Evolutionary conservation across 176 grass and related monocot genomes (phyloP).

Genomic region (bread wheat (Triticum aestivum)): IWGSC_CS_RefSeq_v2.1 NC_057801.1:844620812-844621311

Average conservation of each 20-base stretch:
- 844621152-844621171: neutral
- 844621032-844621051: neutral
- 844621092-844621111: neutral
- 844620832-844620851: too few relatives aligned
- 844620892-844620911: too few relatives aligned
- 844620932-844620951: too few relatives aligned
- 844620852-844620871: too few relatives aligned
- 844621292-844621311: neutral
- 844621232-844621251: neutral
- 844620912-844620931: too few relatives aligned
- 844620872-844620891: too few relatives aligned
- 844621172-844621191: neutral
- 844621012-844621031: neutral
- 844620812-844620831: too few relatives aligned
- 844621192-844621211: neutral
- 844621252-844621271: neutral
- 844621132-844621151: slow-evolving; percentile 1
- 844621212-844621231: neutral
- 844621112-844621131: neutral
- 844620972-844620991: neutral
- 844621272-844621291: neutral
- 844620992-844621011: neutral
- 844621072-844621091: neutral
- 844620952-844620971: too few relatives aligned
- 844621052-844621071: neutral